Conservation (phyloP, 2,329 filamentous ascomycete species). For the Epichloe amarillans region DNA sequence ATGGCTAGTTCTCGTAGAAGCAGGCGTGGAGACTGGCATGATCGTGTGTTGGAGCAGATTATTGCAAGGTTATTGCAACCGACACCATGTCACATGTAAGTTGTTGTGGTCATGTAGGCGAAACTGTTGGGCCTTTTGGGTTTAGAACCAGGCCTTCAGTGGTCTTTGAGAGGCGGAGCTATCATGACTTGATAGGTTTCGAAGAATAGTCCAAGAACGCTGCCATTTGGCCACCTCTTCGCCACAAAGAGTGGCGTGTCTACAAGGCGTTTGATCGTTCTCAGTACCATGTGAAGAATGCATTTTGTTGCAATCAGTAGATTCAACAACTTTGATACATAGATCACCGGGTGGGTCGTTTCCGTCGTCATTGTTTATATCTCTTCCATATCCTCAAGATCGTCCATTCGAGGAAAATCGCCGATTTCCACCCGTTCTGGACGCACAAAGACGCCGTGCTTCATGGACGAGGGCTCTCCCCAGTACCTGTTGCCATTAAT, state of each 20-base stretch:
- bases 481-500: constrained; percentile 58
- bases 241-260: background rate
- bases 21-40: no score
- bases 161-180: background rate
- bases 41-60: background rate
- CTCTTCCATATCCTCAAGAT: constrained; percentile 68
- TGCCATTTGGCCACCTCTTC: background rate
- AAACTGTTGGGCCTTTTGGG: background rate
- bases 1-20: no score
- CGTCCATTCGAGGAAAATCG: constrained; percentile 56
- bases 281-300: background rate
- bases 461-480: constrained; percentile 46
- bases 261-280: background rate
- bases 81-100: background rate
- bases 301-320: background rate
- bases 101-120: background rate
- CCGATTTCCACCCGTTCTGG: constrained; percentile 67
- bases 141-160: background rate
- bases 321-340: background rate
- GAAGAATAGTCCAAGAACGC: background rate
- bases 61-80: background rate
- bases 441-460: constrained; percentile 66
- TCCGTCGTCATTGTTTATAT: constrained; percentile 29
- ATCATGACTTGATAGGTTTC: background rate
- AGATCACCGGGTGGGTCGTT: background rate